Evolutionary conservation across 2,329 filamentous ascomycete genomes (phyloP), one percentile per base, ranked within the genome.

Genomic region (Diaporthe citri): DNA sequence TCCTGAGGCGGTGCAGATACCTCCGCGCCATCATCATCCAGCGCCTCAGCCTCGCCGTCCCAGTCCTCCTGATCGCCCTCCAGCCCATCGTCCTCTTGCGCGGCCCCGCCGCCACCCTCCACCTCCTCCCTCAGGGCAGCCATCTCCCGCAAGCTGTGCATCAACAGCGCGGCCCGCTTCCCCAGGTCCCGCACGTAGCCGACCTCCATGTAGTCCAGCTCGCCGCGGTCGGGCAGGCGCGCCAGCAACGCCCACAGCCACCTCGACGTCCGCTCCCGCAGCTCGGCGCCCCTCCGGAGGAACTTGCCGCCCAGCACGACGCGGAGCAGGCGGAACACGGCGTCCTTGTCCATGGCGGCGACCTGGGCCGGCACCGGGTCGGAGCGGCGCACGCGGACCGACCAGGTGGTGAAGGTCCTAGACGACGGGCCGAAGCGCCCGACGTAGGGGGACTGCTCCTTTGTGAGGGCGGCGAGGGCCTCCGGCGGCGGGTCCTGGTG

Each of bases 191-290:
- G 89, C 39, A 98, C 86, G 79, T 92, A 91, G 7, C 92, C 93
- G 43, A 97, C 90, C 80, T 97, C 93, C 57, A 91, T 90, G 77
- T 94, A 93, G 76, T 91, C 90, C 82, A 98, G 86, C 82, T 94
- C 92, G 1, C 95, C 95, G 13, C 91, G 86, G 48, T 94, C 93
- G 0, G 94, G 92, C 75, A 96, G 88, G 74, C 92, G 90, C 3
- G 94, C 95, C 59, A 98, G 86, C 74, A 98, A 83, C 0, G 93
- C 92, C 96, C 95, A 98, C 5, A 94, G 86, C 96, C 96, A 98
- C 22, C 91, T 89, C 75, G 95, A 95, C 6, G 94, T 91, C 64
- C 92, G 89, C 79, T 90, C 89, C 36, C 90, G 87, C 41, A 95
- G 86, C 41, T 88, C 87, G 31, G 87, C 84, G n/a, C 89, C 90